Evolutionary conservation across 805 yeast genomes (phyloP).

Genomic region (Yamadazyma akitaensis): DNA sequence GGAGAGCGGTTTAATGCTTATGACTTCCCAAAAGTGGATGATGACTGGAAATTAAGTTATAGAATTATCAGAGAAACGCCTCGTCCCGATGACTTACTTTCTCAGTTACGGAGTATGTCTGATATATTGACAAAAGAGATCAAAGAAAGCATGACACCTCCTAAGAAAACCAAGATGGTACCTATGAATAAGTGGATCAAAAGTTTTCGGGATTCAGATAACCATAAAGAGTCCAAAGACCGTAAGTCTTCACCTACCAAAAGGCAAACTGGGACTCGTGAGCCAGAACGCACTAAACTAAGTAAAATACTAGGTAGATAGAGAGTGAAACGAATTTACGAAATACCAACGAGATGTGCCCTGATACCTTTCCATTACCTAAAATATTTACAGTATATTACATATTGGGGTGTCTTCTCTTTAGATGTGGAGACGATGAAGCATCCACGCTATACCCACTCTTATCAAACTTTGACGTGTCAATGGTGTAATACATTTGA

Average conservation of each 20-base stretch:
- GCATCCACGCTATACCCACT: slow-evolving; percentile 23
- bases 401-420: slow-evolving; percentile 13
- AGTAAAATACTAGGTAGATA: too few species aligned
- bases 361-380: background rate
- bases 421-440: slow-evolving; percentile 28
- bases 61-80: slow-evolving; percentile 15
- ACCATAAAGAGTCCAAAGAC: too few species aligned
- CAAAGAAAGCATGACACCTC: background rate
- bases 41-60: slow-evolving; percentile 22
- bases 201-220: too few species aligned
- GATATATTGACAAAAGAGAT: background rate
- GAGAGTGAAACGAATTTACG: too few species aligned
- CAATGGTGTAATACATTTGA: background rate
- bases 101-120: background rate
- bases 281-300: too few species aligned
- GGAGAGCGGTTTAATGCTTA: background rate
- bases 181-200: too few species aligned
- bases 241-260: too few species aligned
- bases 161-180: background rate
- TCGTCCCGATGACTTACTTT: slow-evolving; percentile 12
- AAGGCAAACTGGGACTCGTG: too few species aligned
- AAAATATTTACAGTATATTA: slow-evolving; percentile 2
- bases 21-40: slow-evolving; percentile 18
- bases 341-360: background rate
- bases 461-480: slow-evolving; percentile 9